A percentile compares a stretch with the other conserved stretches of the same genome.
These are phyloP conservation scores for Nicotiana tomentosiformis DNA, from an alignment of 257 asterid species.

Conservation along the genomic window DNA sequence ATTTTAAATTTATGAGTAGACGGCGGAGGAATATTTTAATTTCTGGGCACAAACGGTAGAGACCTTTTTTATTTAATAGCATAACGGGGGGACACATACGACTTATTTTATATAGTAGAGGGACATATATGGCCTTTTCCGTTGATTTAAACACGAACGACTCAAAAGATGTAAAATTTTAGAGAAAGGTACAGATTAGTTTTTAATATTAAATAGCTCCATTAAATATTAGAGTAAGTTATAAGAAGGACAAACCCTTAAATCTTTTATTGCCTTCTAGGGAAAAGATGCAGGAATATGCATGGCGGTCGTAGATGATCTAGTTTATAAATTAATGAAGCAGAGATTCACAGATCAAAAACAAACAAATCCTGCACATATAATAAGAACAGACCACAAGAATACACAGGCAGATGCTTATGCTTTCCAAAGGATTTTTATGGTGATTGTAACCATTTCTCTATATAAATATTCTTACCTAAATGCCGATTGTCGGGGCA, in stretches of 20 bases:
- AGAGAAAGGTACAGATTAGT: background rate
- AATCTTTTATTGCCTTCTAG: background rate
- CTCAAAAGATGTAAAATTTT: background rate
- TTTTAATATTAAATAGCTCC: background rate
- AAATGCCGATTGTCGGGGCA: slow-evolving; percentile 9
- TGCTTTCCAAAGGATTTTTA: slow-evolving; percentile 3
- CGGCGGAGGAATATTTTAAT: too few species aligned
- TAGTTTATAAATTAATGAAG: background rate
- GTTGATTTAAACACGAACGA: background rate
- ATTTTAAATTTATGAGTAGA: too few species aligned
- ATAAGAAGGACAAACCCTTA: background rate
- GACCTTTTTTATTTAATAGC: too few species aligned
- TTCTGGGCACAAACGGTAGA: too few species aligned
- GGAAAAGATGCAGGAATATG: slow-evolving; percentile 5
- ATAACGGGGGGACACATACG: too few species aligned
- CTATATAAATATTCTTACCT: background rate
- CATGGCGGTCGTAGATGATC: background rate
- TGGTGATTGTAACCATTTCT: background rate
- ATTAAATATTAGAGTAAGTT: background rate
- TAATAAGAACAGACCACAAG: slow-evolving; percentile 13
- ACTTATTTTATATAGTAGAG: too few species aligned
- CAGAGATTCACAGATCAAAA: slow-evolving; percentile 12
- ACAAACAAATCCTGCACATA: slow-evolving; percentile 13
- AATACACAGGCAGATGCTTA: background rate
- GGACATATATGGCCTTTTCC: too few species aligned